Evolutionary conservation across 495 filamentous ascomycete species (phyloP), one percentile per base, ranked within the genome.

Genomic region (Penicillium crystallinum): DNA sequence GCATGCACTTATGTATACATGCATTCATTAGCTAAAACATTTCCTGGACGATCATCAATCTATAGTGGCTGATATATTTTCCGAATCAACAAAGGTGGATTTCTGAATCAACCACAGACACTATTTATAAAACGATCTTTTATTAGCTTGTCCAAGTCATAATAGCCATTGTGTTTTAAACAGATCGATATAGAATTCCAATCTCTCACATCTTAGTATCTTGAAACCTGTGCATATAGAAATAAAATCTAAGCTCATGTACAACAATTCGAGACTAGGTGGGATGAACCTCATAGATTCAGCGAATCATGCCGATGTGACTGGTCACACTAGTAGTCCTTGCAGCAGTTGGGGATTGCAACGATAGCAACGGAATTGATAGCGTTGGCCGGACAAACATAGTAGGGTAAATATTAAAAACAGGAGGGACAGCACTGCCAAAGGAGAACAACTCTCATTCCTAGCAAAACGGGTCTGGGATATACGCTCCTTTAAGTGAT

Each of bases 291-390:
- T 34, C 46, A 48, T 41, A 29, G 41, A 41, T 29, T 40, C 39
- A 37, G 41, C 19, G 30, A 42, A 36, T 45, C 22, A 27, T 43
- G 40, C 17, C 34, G 40, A 52, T 52, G 17, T 52, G 49, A 52
- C 49, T n/a, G 17, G 40, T 52, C 49, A 45, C 15, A 45, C 33
- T 42, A 29, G 22, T 29, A 44, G 41, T 44, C 49, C 49, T 52
- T 52, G 49, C 49, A 25, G 49, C 49, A 12, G 49, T 38, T 52
- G 49, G 49, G 39, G 49, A 52, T 52, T 9, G 35, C 48, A 50
- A 40, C 46, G 37, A 52, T 38, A 42, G 46, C 46, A 50, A 50
- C 47, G 36, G 38, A 18, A 25, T 43, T 47, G 27, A 40, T 23
- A 41, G 29, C 38, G 48, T 50, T 50, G 48, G 48, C 48, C 37